Evolutionary conservation across 495 filamentous ascomycete genomes (phyloP), one percentile per base, ranked within the genome.

Genomic region (Podospora australis): DNA sequence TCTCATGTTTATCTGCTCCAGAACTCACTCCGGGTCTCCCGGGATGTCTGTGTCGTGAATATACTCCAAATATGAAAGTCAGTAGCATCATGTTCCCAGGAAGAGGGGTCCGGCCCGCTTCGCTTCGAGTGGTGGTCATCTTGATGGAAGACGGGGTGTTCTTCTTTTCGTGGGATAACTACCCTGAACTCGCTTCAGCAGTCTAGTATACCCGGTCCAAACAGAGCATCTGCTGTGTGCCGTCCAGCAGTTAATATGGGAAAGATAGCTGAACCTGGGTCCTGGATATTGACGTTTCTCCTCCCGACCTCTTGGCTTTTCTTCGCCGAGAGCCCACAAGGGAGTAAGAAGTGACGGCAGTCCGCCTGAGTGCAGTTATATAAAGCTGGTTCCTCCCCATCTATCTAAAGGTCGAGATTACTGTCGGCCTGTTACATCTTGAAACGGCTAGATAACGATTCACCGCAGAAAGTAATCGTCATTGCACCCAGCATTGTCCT

Each of bases 211-310:
- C 26, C 26, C 6, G n/a, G n/a, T n/a, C n/a, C n/a, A 30, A 30
- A 30, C 26, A 30, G 6, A 13, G 6, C 6, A 6, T 13, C 26
- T 13, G 6, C 13, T 30, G 26, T 30, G 6, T 30, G 13, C 13
- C 13, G 13, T 13, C 26, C 26, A 30, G 26, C 6, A 6, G 16
- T 6, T 43, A 43, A 43, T 43, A 43, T 43, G 40, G 40, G 23
- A 28, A 24, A 43, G 40, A 43, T 43, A 16, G 23, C 8, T 14
- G 23, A 43, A 43, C 40, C 40, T 43, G 40, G 40, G 21, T 29
- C 40, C 21, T 43, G 40, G 40, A 28, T 43, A 43, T 43, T 43
- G 23, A 6, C 7, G n/a, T n/a, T n/a, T 36, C 7, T 7, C 6
- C 4, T 5, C 7, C 17, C 34, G 6, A 4, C 13, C 6, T 5